These are phyloP conservation scores for Theileria parva DNA, from an alignment of 169 alveolate species.

Conservation along the genomic window DNA sequence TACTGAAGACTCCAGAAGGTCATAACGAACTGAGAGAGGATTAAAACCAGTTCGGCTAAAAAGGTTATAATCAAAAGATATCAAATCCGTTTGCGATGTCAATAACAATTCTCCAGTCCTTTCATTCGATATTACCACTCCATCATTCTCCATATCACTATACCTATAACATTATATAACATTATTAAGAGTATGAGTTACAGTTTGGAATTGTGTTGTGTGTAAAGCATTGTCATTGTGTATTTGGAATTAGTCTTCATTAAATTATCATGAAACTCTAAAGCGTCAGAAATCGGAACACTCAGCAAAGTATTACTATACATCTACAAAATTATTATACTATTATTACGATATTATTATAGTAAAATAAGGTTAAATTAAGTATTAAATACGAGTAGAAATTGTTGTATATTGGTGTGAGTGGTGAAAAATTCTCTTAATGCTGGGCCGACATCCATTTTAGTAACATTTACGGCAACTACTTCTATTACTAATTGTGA, in stretches of 20 bases:
- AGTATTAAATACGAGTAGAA: constrained; percentile 21
- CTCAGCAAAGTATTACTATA: constrained; percentile 49
- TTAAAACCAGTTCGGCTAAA: not conserved
- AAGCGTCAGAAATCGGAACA: constrained; percentile 40
- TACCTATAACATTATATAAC: constrained; percentile 7
- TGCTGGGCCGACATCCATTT: constrained; percentile 32
- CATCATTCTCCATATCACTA: constrained; percentile 22
- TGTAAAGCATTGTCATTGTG: constrained; percentile 31
- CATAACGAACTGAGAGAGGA: constrained; percentile 17
- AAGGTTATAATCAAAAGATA: constrained; percentile 12
- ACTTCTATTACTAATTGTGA: constrained; percentile 35
- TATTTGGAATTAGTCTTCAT: constrained; percentile 8
- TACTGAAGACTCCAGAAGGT: constrained; percentile 39
- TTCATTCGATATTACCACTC: constrained; percentile 9
- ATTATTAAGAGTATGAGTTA: not conserved
- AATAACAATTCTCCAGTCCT: constrained; percentile 14
- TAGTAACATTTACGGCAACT: constrained; percentile 38
- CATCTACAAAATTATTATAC: constrained; percentile 14
- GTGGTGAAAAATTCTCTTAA: constrained; percentile 24
- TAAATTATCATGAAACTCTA: constrained; percentile 32
- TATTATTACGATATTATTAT: not conserved
- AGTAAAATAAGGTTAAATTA: too few species aligned
- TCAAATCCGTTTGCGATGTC: not conserved
- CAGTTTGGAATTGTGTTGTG: constrained; percentile 10
- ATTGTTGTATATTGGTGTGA: constrained; percentile 16